A percentile compares a stretch with the other conserved stretches of the same genome.
Evolutionary conservation across 2,329 filamentous ascomycete genomes (phyloP).

Genomic region (Gnomoniopsis sp.): DNA sequence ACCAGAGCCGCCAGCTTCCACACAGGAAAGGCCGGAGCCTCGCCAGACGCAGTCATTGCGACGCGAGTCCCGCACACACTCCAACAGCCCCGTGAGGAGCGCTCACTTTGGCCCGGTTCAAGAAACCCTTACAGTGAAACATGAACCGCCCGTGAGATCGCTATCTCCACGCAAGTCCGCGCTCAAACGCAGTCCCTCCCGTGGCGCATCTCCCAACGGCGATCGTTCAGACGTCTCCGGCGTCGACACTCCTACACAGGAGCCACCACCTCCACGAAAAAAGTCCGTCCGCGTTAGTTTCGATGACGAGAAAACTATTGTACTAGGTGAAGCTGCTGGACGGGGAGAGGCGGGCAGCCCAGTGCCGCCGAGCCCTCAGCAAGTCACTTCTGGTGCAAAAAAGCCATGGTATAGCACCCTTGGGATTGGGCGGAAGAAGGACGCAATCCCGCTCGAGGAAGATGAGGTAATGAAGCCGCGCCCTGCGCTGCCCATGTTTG

Average conservation of each 20-base stretch:
- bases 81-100: conserved; percentile 62
- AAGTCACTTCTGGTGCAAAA: conserved; percentile 25
- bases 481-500: conserved; percentile 70
- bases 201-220: conserved; percentile 49
- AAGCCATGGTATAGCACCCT: conserved; percentile 52
- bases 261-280: conserved; percentile 44
- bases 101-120: conserved; percentile 63
- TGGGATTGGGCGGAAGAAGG: conserved; percentile 48
- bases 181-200: conserved; percentile 60
- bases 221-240: conserved; percentile 43
- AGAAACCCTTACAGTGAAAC: conserved; percentile 54
- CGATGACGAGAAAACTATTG: conserved; percentile 59
- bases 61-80: conserved; percentile 36
- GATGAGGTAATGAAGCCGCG: conserved; percentile 71
- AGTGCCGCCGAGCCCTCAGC: conserved; percentile 33
- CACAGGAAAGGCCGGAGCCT: conserved; percentile 14
- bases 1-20: conserved; percentile 11
- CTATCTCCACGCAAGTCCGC: conserved; percentile 76
- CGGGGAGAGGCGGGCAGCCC: conserved; percentile 37
- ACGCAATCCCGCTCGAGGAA: conserved; percentile 47
- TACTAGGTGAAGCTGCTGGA: conserved; percentile 47
- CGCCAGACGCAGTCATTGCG: conserved; percentile 13
- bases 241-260: conserved; percentile 30
- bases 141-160: conserved; percentile 67
- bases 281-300: conserved; percentile 76